Evolutionary conservation across 805 yeast species (phyloP).

Genomic region (Kodamaea leandrae): DNA sequence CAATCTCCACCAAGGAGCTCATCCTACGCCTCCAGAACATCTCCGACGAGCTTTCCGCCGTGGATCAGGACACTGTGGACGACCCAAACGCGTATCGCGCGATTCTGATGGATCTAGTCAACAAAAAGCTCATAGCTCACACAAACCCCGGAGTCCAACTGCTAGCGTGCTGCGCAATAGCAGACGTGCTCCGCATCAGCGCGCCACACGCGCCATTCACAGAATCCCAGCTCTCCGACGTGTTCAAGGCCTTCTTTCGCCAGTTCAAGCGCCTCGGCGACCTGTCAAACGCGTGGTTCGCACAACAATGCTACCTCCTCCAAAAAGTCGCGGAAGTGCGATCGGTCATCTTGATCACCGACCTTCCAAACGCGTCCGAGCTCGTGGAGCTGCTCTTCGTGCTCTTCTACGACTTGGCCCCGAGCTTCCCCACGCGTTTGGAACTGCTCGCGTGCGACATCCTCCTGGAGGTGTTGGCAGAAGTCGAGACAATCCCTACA

Average conservation of each 20-base stretch:
- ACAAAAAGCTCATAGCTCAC: constrained; percentile 57
- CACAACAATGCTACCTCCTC: constrained; percentile 62
- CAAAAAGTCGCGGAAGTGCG: constrained; percentile 72
- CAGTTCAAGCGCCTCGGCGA: constrained; percentile 59
- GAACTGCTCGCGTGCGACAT: constrained; percentile 67
- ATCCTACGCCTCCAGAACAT: constrained; percentile 53
- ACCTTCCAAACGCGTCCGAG: constrained; percentile 59
- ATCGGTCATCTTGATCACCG: constrained; percentile 70
- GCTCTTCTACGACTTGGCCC: constrained; percentile 54
- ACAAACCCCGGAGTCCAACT: constrained; percentile 70
- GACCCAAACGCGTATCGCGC: constrained; percentile 41
- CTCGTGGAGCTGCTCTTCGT: constrained; percentile 57
- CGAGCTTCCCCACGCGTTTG: constrained; percentile 48
- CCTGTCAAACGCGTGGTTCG: constrained; percentile 55
- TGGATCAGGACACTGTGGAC: constrained; percentile 55
- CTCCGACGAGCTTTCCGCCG: constrained; percentile 58
- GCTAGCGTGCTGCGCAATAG: constrained; percentile 65
- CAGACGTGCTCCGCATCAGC: constrained; percentile 71
- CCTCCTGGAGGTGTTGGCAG: constrained; percentile 71
- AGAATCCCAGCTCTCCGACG: constrained; percentile 54
- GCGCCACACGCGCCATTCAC: constrained; percentile 93
- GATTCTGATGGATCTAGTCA: constrained; percentile 52
- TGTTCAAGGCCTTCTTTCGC: constrained; percentile 63
- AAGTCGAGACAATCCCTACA: constrained; percentile 62
- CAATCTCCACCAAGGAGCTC: constrained; percentile 62